Evolutionary conservation across 441 rosid species (phyloP), one percentile per base, ranked within the genome.

Genomic region (Omphalea diandra): DNA sequence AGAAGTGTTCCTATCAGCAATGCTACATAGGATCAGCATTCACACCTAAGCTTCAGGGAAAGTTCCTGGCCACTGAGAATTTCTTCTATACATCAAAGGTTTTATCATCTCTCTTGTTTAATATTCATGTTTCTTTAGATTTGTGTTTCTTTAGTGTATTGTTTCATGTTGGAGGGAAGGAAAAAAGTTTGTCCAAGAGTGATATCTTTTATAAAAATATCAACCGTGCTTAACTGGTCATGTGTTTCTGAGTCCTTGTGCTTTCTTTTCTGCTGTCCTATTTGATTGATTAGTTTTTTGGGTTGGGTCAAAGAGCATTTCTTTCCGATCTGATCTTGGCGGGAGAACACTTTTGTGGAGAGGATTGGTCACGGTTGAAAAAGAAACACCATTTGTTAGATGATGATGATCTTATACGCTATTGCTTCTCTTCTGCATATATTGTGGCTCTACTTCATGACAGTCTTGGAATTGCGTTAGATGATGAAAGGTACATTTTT

Each of bases 341-440:
- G 4, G 98, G 98, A 73, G 76, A 87, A 73, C 83, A 73, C 70
- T 92, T 90, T 72, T 94, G 98, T 75, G 93, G 83, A 33, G 94
- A 88, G 72, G 95, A 94, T 73, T 94, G 97, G 98, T 86, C 90
- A 1, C 80, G 71, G 44, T 80, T 94, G 77, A 90, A 75, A 75
- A 80, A 73, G 78, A 83, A 82, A 76, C 83, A 91, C 78, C 85
- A 78, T 3, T 81, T 86, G 46, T 80, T 86, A 12, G 71, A 84
- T 35, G 89, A 86, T 63, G 94, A 90, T 65, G 94, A 90, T 78
- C 76, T 94, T 71, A 76, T 78, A 76, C 88, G 77, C 71, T 90
- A 89, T 80, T 92, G 99, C 84, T 94, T 94, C 83, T 94, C 97
- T 65, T 90, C 98, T 4, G 96, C 99, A 59, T 94, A 92, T 73